Conservation (phyloP, 2,329 filamentous ascomycete species). For the Gaeumannomyces tritici region DNA sequence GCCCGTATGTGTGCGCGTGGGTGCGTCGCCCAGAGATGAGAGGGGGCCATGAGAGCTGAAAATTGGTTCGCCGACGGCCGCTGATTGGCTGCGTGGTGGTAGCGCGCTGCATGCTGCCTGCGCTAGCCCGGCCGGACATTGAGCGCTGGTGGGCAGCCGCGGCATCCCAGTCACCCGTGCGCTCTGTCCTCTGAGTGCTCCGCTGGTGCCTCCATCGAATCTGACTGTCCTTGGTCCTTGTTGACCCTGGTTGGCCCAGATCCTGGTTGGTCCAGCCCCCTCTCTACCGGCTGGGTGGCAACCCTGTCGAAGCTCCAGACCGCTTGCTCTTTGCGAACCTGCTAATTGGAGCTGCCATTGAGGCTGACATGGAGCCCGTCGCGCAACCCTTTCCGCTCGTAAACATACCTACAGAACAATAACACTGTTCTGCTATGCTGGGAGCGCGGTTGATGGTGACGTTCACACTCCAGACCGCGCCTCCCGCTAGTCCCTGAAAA, state of each 20-base stretch:
- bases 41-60: background rate
- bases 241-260: background rate
- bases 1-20: background rate
- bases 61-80: background rate
- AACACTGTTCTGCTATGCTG: background rate
- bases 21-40: background rate
- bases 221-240: background rate
- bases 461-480: background rate
- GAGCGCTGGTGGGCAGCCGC: too few species aligned
- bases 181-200: too few species aligned
- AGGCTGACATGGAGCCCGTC: slow-evolving; percentile 3
- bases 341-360: background rate
- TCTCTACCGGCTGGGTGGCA: too few species aligned
- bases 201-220: too few species aligned
- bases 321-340: background rate
- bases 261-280: background rate
- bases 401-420: slow-evolving; percentile 3
- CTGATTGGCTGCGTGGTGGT: background rate
- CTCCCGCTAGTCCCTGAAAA: background rate
- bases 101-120: background rate
- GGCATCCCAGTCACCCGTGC: background rate
- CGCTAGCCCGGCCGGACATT: background rate
- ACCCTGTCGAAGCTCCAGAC: background rate
- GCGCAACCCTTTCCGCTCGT: slow-evolving; percentile 3
- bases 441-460: background rate